Base-by-base conservation (phyloP, 2,329 filamentous ascomycete genomes). In the Aspergillus eucalypticola region DNA sequence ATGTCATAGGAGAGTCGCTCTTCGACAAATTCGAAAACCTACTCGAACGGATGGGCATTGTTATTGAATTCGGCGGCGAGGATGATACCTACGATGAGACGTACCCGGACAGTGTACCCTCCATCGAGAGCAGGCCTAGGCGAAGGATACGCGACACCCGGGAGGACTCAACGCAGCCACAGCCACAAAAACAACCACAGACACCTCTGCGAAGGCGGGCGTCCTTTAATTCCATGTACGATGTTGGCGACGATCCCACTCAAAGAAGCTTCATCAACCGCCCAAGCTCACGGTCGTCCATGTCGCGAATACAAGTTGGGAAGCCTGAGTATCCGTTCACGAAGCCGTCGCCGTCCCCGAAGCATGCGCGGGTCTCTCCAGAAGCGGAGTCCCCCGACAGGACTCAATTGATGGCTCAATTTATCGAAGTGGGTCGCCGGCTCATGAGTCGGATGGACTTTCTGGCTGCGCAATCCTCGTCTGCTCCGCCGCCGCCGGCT, bases 21-120 rank as follows among this genome's bases (percentile, higher is more conserved):
- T 82, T 86, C 64, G 85, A 89, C 60, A 90, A 89, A 66, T 93
- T 95, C 68, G 84, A 87, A 73, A 80, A 83, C 59, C 82, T 91
- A 60, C 81, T 96, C 65, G 80, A 78, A 15, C 83, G 85, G 53
- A 87, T 92, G 82, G 88, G 88, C 21, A 92, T 94, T 64, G 82
- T 87, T 44, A 81, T 95, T 56, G 87, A 91, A 62, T 84, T 88
- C 59, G 78, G 79, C 59, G 78, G 79, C 39, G 75, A 77, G 5
- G 78, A 80, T 3, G 78, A 75, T 23, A 76, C 78, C 42, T 70
- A 68, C 5, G 75, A 78, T 19, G 67, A 75, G 61, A 62, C 69
- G 59, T 56, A 74, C 54, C 71, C 58, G 15, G 59, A 66, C 44
- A 64, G 51, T 57, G 54, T 66, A 3, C 60, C 62, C 50, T 67